phyloP scores from a whole-genome alignment of 306 rosid genomes.

The Glycine latifolia region DNA sequence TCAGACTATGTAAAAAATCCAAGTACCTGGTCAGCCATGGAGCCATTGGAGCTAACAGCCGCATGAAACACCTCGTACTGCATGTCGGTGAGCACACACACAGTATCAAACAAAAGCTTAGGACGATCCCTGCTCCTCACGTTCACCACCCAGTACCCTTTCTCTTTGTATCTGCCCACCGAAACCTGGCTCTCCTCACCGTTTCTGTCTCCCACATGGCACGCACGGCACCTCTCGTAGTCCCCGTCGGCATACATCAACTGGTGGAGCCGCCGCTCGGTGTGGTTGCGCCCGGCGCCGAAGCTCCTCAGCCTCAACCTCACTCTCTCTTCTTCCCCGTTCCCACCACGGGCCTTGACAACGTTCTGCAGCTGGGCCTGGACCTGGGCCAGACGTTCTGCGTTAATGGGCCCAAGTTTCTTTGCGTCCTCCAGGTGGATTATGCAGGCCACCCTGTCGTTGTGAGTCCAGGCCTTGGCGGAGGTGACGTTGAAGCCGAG shows the following conservation, averaged over 20 bases:
- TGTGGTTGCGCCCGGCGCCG: conserved; percentile 52
- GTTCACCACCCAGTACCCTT: conserved; percentile 63
- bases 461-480: conserved; percentile 68
- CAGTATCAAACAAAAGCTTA: conserved; percentile 72
- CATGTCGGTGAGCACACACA: conserved; percentile 72
- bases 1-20: background rate
- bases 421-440: conserved; percentile 57
- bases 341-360: conserved; percentile 56
- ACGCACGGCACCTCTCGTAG: conserved; percentile 49
- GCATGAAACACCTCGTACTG: conserved; percentile 77
- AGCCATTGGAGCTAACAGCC: conserved; percentile 56
- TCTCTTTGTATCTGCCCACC: conserved; percentile 61
- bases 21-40: conserved; percentile 52
- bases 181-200: conserved; percentile 55
- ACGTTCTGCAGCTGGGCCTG: conserved; percentile 55
- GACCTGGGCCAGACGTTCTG: conserved; percentile 53
- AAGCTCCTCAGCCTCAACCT: conserved; percentile 53
- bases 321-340: conserved; percentile 49
- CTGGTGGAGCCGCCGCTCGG: conserved; percentile 81
- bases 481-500: conserved; percentile 64
- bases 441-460: conserved; percentile 57
- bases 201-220: too few relatives aligned
- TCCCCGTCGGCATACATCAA: conserved; percentile 66
- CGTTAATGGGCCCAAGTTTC: conserved; percentile 54
- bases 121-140: conserved; percentile 65